Conservation (phyloP, 2,329 filamentous ascomycete species). For the Tolypocladium tundrense region DNA sequence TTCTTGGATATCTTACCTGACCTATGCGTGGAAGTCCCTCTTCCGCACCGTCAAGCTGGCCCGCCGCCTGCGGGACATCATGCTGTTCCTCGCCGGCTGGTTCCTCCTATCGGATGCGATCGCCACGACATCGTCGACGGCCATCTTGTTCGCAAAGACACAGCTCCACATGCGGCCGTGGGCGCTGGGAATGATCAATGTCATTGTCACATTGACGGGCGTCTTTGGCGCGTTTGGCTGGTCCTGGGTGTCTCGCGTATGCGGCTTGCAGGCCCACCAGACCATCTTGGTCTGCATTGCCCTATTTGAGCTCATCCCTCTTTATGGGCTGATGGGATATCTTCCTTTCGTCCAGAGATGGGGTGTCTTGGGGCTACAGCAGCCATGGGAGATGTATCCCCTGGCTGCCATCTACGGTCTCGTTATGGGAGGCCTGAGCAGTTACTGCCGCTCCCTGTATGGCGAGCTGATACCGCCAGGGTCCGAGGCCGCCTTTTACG, state of each 20-base stretch:
- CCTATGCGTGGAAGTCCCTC: constrained; percentile 78
- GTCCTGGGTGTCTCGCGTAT: constrained; percentile 63
- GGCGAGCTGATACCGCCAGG: constrained; percentile 90
- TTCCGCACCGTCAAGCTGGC: constrained; percentile 72
- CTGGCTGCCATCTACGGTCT: constrained; percentile 85
- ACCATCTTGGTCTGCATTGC: constrained; percentile 88
- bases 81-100: constrained; percentile 79
- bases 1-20: constrained; percentile 59
- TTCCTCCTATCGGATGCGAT: constrained; percentile 91
- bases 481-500: constrained; percentile 92
- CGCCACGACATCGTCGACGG: constrained; percentile 88
- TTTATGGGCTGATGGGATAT: constrained; percentile 85
- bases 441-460: constrained; percentile 86
- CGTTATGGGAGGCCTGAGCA: constrained; percentile 83
- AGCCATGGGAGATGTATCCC: constrained; percentile 95
- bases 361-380: constrained; percentile 77
- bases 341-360: constrained; percentile 65
- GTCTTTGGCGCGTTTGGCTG: constrained; percentile 85
- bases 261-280: constrained; percentile 66
- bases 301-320: constrained; percentile 82
- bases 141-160: constrained; percentile 92
- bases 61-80: constrained; percentile 58
- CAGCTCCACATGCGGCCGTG: constrained; percentile 82
- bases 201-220: constrained; percentile 77
- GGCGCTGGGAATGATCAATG: constrained; percentile 83